phyloP scores from a whole-genome alignment of 2,329 filamentous ascomycete species.

The Domatiomyces catenatus region DNA sequence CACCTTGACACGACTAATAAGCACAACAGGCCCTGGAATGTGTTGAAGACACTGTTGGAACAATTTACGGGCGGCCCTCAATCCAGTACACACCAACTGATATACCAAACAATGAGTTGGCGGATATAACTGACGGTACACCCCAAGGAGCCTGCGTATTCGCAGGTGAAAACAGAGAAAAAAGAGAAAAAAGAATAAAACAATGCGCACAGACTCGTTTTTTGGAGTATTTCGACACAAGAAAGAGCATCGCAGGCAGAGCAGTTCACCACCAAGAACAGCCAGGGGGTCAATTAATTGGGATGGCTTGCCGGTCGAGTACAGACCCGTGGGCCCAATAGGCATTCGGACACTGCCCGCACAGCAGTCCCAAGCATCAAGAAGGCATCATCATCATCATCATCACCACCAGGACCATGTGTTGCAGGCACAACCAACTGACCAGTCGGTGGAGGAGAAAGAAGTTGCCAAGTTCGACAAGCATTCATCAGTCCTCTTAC shows the following conservation, averaged over 20 bases:
- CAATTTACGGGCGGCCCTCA: too few relatives aligned
- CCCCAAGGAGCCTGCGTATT: too few relatives aligned
- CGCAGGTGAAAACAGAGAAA: too few relatives aligned
- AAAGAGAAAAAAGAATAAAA: too few relatives aligned
- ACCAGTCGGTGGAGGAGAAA: neutral
- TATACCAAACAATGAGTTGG: too few relatives aligned
- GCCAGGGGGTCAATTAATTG: neutral
- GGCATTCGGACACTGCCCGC: neutral
- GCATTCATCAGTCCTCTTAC: neutral
- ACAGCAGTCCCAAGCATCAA: neutral
- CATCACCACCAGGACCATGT: too few relatives aligned
- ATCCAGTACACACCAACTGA: too few relatives aligned
- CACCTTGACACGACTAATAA: neutral
- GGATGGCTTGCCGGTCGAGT: constrained; percentile 7
- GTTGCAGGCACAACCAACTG: neutral
- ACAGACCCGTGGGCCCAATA: constrained; percentile 2
- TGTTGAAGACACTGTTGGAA: too few relatives aligned
- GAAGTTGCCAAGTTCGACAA: neutral
- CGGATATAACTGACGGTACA: too few relatives aligned
- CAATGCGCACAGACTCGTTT: neutral
- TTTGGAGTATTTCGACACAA: neutral
- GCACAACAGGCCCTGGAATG: too few relatives aligned
- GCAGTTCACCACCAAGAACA: neutral
- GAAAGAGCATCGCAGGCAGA: neutral
- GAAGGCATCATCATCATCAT: neutral